phyloP scores from a whole-genome alignment of 352 stramenopile species.

The Globisporangium alternatum region DNA sequence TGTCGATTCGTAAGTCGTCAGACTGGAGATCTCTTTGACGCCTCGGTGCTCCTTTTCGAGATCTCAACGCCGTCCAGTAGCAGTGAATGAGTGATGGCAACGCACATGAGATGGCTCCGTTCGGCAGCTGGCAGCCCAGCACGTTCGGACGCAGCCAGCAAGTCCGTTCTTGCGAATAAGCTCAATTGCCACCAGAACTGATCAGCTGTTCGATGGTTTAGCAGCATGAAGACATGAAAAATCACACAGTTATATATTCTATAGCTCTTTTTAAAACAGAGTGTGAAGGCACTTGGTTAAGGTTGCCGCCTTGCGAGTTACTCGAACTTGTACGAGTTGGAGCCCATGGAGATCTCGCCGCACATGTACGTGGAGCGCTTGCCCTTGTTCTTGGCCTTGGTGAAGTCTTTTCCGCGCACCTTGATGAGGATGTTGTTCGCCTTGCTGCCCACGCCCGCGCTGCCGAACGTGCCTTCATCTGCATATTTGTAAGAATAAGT shows the following conservation, averaged over 20 bases:
- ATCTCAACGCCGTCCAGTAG: too few species aligned
- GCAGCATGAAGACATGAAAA: background rate
- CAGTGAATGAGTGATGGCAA: too few species aligned
- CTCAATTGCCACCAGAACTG: slow-evolving; percentile 16
- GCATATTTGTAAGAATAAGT: background rate
- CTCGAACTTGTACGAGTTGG: slow-evolving; percentile 94
- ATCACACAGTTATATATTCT: slow-evolving; percentile 20
- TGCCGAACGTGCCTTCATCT: slow-evolving; percentile 96
- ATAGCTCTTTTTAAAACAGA: slow-evolving; percentile 13
- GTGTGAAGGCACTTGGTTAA: slow-evolving; percentile 2
- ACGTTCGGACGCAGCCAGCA: slow-evolving; percentile 29
- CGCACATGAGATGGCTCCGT: slow-evolving; percentile 16
- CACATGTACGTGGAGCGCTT: slow-evolving; percentile 97
- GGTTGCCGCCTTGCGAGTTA: background rate
- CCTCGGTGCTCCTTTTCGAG: too few species aligned
- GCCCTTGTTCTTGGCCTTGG: slow-evolving; percentile 99
- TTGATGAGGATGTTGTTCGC: slow-evolving; percentile 97
- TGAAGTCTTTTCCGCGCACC: slow-evolving; percentile 99
- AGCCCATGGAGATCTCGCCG: slow-evolving; percentile 91
- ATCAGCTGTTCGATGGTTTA: background rate
- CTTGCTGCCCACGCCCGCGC: slow-evolving; percentile 94
- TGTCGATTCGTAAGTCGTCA: too few species aligned
- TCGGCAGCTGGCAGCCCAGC: slow-evolving; percentile 46
- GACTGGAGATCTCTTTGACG: too few species aligned
- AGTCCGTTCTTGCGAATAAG: slow-evolving; percentile 27